These are phyloP conservation scores for Zancudomyces culisetae DNA, from an alignment of 371 early-diverging fungal species.

Conservation along the genomic window DNA sequence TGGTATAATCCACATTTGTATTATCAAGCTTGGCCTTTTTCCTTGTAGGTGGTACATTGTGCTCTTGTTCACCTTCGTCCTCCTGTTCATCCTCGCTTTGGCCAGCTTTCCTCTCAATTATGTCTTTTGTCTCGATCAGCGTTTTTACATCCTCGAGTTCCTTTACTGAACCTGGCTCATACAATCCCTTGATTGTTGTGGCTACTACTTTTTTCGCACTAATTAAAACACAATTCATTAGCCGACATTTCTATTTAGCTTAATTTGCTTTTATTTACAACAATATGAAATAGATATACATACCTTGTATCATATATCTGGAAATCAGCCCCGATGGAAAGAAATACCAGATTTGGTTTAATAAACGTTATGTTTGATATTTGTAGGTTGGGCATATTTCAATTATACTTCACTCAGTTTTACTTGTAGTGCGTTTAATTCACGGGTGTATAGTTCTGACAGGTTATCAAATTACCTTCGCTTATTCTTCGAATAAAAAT, in stretches of 20 bases:
- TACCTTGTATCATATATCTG: not conserved
- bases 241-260: not conserved
- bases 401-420: too few relatives aligned
- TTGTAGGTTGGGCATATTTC: constrained; percentile 19
- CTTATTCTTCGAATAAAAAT: too few relatives aligned
- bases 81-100: not conserved
- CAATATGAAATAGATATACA: not conserved
- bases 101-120: not conserved
- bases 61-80: not conserved
- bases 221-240: not conserved
- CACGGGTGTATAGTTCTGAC: too few relatives aligned
- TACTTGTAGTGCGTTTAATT: too few relatives aligned
- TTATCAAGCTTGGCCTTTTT: not conserved
- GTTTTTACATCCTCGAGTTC: not conserved
- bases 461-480: too few relatives aligned
- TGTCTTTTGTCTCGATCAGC: not conserved
- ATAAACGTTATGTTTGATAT: not conserved
- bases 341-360: not conserved
- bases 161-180: not conserved
- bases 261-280: not conserved
- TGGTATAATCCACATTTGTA: constrained; percentile 3
- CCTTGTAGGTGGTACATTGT: not conserved
- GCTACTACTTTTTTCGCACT: constrained; percentile 5
- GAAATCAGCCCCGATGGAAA: not conserved
- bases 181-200: constrained; percentile 3